A percentile compares a stretch with the other conserved stretches of the same genome.
These are phyloP conservation scores for Halophytophthora batemanensis DNA, from an alignment of 352 stramenopile species.

Conservation along the genomic window DNA sequence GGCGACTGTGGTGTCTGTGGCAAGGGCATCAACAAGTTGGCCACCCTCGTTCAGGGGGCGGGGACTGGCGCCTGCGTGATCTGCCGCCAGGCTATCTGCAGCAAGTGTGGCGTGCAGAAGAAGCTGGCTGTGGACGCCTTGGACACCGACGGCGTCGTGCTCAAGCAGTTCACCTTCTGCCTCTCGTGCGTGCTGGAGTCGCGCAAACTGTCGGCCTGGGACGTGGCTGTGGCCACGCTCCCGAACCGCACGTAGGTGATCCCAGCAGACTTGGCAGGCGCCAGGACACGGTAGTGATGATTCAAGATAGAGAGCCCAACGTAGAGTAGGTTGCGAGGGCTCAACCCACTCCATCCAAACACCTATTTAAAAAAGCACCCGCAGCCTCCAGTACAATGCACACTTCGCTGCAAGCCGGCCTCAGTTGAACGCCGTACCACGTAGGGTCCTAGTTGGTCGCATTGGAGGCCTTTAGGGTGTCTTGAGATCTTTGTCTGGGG, in stretches of 20 bases:
- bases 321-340: no score
- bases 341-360: no score
- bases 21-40: conserved; percentile 25
- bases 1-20: conserved; percentile 29
- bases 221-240: conserved; percentile 24
- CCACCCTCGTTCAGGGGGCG: conserved; percentile 14
- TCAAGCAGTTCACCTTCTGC: conserved; percentile 54
- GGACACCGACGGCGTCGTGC: conserved; percentile 29
- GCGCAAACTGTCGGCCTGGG: conserved; percentile 19
- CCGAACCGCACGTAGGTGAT: not conserved
- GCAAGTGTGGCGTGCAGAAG: conserved; percentile 46
- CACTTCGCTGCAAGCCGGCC: no score
- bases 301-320: no score
- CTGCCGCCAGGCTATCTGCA: conserved; percentile 33
- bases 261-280: no score
- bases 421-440: no score
- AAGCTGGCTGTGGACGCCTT: conserved; percentile 28
- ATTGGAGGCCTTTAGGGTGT: no score
- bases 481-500: no score
- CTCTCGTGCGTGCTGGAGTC: conserved; percentile 40
- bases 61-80: conserved; percentile 18
- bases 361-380: no score
- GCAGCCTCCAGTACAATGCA: no score
- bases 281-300: no score
- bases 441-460: no score